These are phyloP conservation scores for Boletus rufocinnamomeus DNA, from an alignment of 768 basidiomycete genomes.

Conservation along the genomic window DNA sequence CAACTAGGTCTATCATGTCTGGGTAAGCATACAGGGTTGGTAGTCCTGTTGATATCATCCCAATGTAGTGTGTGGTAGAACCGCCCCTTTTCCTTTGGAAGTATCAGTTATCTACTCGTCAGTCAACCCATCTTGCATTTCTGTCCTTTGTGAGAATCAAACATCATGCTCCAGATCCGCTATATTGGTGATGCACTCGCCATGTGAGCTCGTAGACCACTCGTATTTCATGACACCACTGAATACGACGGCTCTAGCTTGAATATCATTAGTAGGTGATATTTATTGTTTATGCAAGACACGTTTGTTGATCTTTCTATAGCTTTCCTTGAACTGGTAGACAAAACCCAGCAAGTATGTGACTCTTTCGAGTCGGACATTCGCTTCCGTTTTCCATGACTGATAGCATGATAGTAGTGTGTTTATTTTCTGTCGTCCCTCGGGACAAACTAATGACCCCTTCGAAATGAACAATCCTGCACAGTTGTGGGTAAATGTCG, in stretches of 20 bases:
- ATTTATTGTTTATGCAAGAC: not conserved
- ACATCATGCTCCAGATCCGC: slow-evolving; percentile 17
- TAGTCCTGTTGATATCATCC: not conserved
- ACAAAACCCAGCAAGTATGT: slow-evolving; percentile 11
- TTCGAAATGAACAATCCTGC: no score
- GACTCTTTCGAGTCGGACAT: not conserved
- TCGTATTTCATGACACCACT: not conserved
- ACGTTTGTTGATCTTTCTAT: not conserved
- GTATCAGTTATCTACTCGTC: slow-evolving; percentile 23
- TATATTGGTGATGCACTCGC: slow-evolving; percentile 23
- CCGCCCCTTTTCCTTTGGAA: slow-evolving; percentile 12
- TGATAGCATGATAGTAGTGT: slow-evolving; percentile 11
- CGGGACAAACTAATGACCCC: not conserved
- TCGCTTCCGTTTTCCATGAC: not conserved
- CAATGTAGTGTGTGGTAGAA: slow-evolving; percentile 8
- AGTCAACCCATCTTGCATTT: not conserved
- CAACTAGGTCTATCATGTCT: slow-evolving; percentile 23
- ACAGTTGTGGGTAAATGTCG: no score
- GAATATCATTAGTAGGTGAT: slow-evolving; percentile 13
- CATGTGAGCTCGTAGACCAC: slow-evolving; percentile 14
- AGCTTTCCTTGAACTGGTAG: slow-evolving; percentile 18
- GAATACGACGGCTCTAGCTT: slow-evolving; percentile 6
- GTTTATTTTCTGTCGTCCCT: not conserved
- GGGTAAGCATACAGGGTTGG: slow-evolving; percentile 9
- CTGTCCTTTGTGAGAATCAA: not conserved